Base-by-base conservation (phyloP, 306 rosid genomes). In the Delonix regia region DNA sequence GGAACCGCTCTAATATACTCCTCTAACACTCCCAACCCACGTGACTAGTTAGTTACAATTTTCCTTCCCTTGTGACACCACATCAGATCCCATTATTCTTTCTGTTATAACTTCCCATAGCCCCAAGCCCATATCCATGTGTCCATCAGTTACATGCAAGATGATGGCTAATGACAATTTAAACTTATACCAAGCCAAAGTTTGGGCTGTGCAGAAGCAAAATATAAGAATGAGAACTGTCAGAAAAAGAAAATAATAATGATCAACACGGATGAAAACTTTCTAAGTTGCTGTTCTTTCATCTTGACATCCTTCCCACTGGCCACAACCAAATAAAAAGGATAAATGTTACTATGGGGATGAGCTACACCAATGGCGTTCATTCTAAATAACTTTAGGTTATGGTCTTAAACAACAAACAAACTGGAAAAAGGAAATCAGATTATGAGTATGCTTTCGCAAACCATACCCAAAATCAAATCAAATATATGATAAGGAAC, bases 381-480 rank as follows among this genome's bases (percentile, higher is more conserved):
- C 76, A 9, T 21, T 33, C 41, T 9, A 33, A 6, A 38, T 63
- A 62, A 13, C 27, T 33, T 44, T 15, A 16, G 64, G 45, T 48
- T 49, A 36, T 16, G 22, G 15, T 69, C 83, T 53, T 36, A 51
- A 71, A 72, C 38, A 71, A 38, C 44, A 24, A 63, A 33, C 10
- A 79, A 34, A 47, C 39, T 78, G 28, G 65, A 59, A 38, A 27
- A 52, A 7, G 16, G 4, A 30, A 73, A 65, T 30, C 65, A 72
- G 27, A 45, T 25, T 38, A n/a, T 61, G 18, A 49, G 34, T 34
- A 36, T 6, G 59, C 33, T 62, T 24, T 7, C 36, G 13, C 1
- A 25, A 12, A 39, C 38, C 39, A 52, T 12, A 27, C 66, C 66
- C 45, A 71, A 36, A 71, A 63, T 79, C n/a, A n/a, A n/a, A n/a